Evolutionary conservation across 2,329 filamentous ascomycete genomes (phyloP), one percentile per base, ranked within the genome.

Genomic region (Colletotrichum lindemuthianum): DNA sequence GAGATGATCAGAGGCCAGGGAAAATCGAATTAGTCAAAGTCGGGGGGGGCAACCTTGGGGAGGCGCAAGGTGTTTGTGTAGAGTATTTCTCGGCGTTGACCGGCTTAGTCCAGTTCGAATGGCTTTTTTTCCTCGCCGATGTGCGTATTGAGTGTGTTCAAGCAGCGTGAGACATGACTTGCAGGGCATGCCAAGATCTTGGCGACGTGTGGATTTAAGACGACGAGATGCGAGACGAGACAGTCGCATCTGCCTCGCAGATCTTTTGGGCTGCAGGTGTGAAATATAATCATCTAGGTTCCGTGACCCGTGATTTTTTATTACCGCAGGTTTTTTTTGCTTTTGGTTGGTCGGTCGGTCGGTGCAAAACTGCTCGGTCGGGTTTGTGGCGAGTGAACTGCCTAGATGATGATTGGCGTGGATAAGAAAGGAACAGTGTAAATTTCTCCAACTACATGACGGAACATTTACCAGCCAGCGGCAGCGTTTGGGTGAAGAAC

Each of bases 1-100:
- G 63, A 65, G 45, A 65, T 63, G 63, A 65, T 36, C 34, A 37
- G 11, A 57, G 48, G 50, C 36, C 24, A 24, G 41, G 33, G 51
- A 49, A 41, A 59, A 52, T 59, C 24, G 37, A 40, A 45, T 49
- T 10, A 16, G 36, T 13, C 47, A 51, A 40, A 48, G 51, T 36
- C 44, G 48, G 63, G 56, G 32, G 32, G 57, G 40, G 36, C 13
- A 45, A 24, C 24, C 24, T 24, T 24, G 24, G 24, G 24, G 15
- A 52, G 63, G 51, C 40, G 47, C 39, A 37, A 56, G 51, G 47
- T 51, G 41, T 48, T 34, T 50, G 40, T 63, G 52, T 57, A 61
- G 33, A 63, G 33, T 65, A 63, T 37, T n/a, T 43, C 24, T 24
- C 24, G 24, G 24, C 24, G 24, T 24, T 24, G 24, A 24, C 24